Evolutionary conservation across 306 rosid species (phyloP).

Genomic region (Acmispon strigosus): DNA sequence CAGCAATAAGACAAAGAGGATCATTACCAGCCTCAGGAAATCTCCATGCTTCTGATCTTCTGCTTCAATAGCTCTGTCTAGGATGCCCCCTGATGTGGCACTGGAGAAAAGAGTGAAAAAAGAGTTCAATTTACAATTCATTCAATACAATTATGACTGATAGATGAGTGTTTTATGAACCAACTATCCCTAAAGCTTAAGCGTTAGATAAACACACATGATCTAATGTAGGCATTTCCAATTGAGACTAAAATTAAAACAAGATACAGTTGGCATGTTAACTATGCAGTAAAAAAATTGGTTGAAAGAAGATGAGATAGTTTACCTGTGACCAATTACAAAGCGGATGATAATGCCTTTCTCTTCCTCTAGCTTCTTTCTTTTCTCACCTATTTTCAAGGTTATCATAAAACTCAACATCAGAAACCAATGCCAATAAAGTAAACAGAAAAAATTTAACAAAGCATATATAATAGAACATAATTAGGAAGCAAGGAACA

Average conservation of each 20-base stretch:
- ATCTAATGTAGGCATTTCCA: no score
- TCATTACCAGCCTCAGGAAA: slow-evolving; percentile 75
- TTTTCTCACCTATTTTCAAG: slow-evolving; percentile 64
- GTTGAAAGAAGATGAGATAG: background rate
- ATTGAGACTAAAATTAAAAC: background rate
- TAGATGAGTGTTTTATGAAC: background rate
- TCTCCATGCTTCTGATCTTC: slow-evolving; percentile 95
- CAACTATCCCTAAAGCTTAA: no score
- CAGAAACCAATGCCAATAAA: slow-evolving; percentile 19
- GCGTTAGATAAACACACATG: no score
- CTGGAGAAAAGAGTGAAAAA: slow-evolving; percentile 28
- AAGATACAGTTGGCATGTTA: background rate
- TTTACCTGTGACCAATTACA: slow-evolving; percentile 92
- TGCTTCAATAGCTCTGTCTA: slow-evolving; percentile 96
- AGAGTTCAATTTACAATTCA: background rate
- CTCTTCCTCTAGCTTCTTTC: slow-evolving; percentile 93
- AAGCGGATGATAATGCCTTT: slow-evolving; percentile 91
- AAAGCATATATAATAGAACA: background rate
- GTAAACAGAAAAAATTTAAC: background rate
- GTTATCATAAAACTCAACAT: slow-evolving; percentile 22
- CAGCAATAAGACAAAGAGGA: background rate
- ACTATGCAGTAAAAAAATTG: background rate
- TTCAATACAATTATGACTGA: background rate
- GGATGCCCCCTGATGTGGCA: slow-evolving; percentile 93
- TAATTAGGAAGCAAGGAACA: background rate